Evolutionary conservation across 2,329 filamentous ascomycete species (phyloP).

Genomic region (Pseudogymnoascus sp.): DNA sequence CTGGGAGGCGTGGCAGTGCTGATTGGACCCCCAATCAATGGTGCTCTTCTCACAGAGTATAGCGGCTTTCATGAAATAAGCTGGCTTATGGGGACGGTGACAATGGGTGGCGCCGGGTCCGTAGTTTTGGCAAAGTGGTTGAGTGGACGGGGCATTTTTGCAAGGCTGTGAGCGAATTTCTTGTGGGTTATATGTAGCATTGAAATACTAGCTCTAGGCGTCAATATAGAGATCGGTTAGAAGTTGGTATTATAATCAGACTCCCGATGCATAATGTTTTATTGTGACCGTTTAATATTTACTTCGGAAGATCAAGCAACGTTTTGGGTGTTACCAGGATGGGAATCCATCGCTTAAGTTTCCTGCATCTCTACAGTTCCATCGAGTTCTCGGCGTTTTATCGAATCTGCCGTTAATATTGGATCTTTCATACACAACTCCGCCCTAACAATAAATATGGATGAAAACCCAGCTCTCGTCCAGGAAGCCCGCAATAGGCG

Average conservation of each 20-base stretch:
- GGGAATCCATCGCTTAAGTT: background rate
- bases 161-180: background rate
- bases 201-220: background rate
- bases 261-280: background rate
- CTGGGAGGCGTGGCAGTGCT: conserved; percentile 56
- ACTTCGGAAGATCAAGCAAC: background rate
- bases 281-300: background rate
- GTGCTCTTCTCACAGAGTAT: conserved; percentile 48
- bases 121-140: conserved; percentile 10
- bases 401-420: background rate
- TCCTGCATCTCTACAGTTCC: background rate
- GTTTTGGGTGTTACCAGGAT: background rate
- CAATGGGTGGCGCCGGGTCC: conserved; percentile 17
- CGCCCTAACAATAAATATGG: background rate
- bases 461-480: background rate
- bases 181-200: background rate
- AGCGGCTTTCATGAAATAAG: conserved; percentile 33
- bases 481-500: background rate
- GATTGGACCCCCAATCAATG: conserved; percentile 60
- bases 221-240: background rate
- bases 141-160: background rate
- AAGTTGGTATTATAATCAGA: background rate
- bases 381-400: background rate
- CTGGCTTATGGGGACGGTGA: conserved; percentile 22
- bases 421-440: background rate